Evolutionary conservation across 1,139 yeast species (phyloP).

Genomic region (Kodamaea ohmeri): DNA sequence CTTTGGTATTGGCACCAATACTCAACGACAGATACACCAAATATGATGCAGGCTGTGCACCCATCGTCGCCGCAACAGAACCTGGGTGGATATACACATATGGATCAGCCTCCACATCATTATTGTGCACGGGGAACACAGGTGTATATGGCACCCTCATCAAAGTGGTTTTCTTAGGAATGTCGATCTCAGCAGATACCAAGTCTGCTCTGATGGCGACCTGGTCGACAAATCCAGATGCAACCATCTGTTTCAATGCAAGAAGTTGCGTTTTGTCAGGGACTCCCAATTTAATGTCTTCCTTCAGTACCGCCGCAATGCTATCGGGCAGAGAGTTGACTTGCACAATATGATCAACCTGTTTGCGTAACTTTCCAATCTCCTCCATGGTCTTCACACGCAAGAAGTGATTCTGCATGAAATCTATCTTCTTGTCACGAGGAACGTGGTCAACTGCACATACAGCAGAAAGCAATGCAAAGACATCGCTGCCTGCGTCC

Average conservation of each 20-base stretch:
- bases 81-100: constrained; percentile 75
- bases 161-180: constrained; percentile 58
- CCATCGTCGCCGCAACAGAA: constrained; percentile 54
- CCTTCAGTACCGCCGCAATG: constrained; percentile 44
- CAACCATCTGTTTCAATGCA: constrained; percentile 84
- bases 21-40: constrained; percentile 68
- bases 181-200: constrained; percentile 58
- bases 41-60: constrained; percentile 72
- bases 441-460: constrained; percentile 86
- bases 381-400: constrained; percentile 79
- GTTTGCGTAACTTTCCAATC: constrained; percentile 74
- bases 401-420: constrained; percentile 60
- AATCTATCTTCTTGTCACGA: constrained; percentile 38
- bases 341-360: constrained; percentile 71
- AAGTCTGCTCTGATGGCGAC: constrained; percentile 82
- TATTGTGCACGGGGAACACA: constrained; percentile 51
- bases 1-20: constrained; percentile 40
- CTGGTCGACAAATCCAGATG: constrained; percentile 92
- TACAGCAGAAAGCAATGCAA: constrained; percentile 74
- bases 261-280: constrained; percentile 70
- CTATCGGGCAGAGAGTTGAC: constrained; percentile 57
- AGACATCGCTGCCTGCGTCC: constrained; percentile 72
- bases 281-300: constrained; percentile 59
- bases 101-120: constrained; percentile 44
- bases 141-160: constrained; percentile 73